Base-by-base conservation (phyloP, 2,329 filamentous ascomycete species). In the Calonectria naviculata region DNA sequence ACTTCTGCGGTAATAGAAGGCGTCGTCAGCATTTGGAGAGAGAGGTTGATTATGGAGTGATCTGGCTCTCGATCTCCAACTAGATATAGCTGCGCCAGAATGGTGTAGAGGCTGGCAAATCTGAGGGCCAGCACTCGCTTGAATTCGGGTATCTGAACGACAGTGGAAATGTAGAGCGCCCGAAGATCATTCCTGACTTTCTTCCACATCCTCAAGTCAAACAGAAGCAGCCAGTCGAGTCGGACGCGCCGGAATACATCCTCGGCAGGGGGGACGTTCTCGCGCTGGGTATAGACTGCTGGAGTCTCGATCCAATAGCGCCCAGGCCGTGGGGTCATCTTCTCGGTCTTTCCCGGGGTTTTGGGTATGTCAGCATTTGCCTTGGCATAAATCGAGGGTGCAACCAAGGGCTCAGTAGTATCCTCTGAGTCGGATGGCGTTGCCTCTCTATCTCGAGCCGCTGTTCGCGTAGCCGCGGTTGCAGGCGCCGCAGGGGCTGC, bases 31-130 rank as follows among this genome's bases (percentile, higher is more conserved):
- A 99, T 97, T 81, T 99, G 97, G 34, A 98, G 86, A 5, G 96
- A 98, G 42, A 99, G 90, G 80, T 98, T 98, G 87, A 99, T 98
- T 80, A 99, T 98, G 13, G 96, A 98, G 83, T 98, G 96, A 79
- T 99, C 97, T 3, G 97, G 97, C 81, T 99, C 97, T 74, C 97
- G 90, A 80, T 99, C 97, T 17, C 96, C 96, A 74, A 99, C 97
- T 34, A 99, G 89, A 81, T 98, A 99, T 4, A 99, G 87, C 81
- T 99, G 96, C 6, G 97, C 95, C 58, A 99, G 86, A 3, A 94
- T 94, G 2, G 97, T 98, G 83, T 99, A 99, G 4, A 99, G 88
- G 1, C 95, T 96, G 65, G 97, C 95, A 81, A 99, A 97, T n/a
- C 97, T 91, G 49, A 99, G 87, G 2, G 96, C 95, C 67, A 99